phyloP scores from a whole-genome alignment of 2,329 filamentous ascomycete genomes.

The Diplodia sapinea region DNA sequence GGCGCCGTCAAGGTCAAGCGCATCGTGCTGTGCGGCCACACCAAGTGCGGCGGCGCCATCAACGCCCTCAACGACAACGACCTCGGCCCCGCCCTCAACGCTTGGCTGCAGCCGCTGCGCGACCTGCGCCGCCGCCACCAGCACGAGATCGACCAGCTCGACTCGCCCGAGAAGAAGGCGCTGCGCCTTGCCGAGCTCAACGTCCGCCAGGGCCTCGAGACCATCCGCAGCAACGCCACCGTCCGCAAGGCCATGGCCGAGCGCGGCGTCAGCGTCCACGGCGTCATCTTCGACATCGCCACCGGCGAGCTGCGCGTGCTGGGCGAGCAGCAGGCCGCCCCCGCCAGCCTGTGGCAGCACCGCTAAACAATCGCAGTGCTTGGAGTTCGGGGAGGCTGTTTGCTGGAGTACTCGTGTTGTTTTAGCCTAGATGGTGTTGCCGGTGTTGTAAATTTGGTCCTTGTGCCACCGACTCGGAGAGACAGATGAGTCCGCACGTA shows the following conservation, averaged over 20 bases:
- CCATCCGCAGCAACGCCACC: conserved; percentile 70
- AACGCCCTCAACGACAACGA: conserved; percentile 62
- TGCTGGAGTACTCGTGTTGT: background rate
- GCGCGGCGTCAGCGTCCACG: conserved; percentile 75
- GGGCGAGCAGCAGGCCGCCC: conserved; percentile 9
- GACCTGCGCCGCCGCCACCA: conserved; percentile 61
- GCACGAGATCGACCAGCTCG: conserved; percentile 55
- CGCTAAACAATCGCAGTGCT: background rate
- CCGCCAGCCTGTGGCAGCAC: conserved; percentile 25
- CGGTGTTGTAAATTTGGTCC: background rate
- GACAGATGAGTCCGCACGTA: conserved; percentile 7
- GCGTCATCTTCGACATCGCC: conserved; percentile 72
- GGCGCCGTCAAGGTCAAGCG: conserved; percentile 70
- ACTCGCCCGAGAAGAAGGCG: conserved; percentile 55
- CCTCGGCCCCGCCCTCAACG: conserved; percentile 63
- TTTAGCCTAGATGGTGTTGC: conserved; percentile 9
- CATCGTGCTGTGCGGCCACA: conserved; percentile 67
- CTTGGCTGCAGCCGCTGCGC: conserved; percentile 65
- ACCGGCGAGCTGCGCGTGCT: conserved; percentile 26
- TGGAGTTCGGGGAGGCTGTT: conserved; percentile 11
- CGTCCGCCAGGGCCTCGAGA: conserved; percentile 68
- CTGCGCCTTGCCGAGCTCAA: conserved; percentile 77
- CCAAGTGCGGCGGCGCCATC: conserved; percentile 63
- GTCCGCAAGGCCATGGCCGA: conserved; percentile 74
- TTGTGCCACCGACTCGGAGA: background rate